Percentiles rank a stretch among this genome's conserved stretches.
phyloP scores from a whole-genome alignment of 1,139 yeast genomes.

The Yamadazyma membranifaciens region DNA sequence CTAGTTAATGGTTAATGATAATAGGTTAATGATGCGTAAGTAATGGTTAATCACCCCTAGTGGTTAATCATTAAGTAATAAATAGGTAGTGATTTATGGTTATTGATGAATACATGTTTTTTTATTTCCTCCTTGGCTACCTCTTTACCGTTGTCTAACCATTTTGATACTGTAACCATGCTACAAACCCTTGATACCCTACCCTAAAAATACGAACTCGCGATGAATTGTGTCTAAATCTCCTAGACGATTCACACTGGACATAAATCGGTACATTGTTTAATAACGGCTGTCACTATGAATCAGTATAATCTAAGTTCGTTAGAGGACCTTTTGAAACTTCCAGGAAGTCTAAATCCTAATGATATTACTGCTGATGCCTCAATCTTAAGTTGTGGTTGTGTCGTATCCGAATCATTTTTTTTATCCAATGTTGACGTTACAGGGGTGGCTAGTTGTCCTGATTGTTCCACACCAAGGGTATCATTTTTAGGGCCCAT shows the following conservation, averaged over 20 bases:
- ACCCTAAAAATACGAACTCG: background rate
- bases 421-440: constrained; percentile 24
- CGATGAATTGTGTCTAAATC: background rate
- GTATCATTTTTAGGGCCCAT: constrained; percentile 41
- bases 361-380: constrained; percentile 44
- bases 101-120: too few species aligned
- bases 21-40: too few species aligned
- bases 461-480: constrained; percentile 42
- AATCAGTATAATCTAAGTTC: background rate
- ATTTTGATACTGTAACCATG: too few species aligned
- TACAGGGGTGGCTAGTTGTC: constrained; percentile 36
- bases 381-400: constrained; percentile 66
- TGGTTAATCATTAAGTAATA: too few species aligned
- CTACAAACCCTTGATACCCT: too few species aligned
- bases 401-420: constrained; percentile 57
- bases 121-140: too few species aligned
- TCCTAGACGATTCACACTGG: background rate
- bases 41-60: too few species aligned
- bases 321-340: constrained; percentile 2
- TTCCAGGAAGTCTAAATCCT: constrained; percentile 8
- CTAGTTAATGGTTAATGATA: too few species aligned
- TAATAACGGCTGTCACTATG: background rate
- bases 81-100: too few species aligned
- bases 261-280: too few species aligned
- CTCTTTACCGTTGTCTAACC: too few species aligned